Percentiles rank a stretch among this genome's conserved stretches.
Evolutionary conservation across 2,329 filamentous ascomycete genomes (phyloP).

Genomic region (Zalaria obscura): DNA sequence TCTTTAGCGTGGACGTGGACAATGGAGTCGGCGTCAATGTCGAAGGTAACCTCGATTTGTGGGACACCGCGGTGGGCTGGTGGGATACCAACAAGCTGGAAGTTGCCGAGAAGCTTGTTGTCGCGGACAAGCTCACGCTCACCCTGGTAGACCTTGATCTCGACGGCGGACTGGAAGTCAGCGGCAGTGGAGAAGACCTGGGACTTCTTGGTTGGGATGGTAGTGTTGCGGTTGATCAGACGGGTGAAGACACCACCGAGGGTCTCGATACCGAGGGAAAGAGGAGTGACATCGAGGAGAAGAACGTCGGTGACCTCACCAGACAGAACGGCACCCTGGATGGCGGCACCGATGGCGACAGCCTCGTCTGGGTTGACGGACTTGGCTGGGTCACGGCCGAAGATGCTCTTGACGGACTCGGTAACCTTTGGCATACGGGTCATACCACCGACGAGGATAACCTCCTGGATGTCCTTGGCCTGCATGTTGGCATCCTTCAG

Average conservation of each 20-base stretch:
- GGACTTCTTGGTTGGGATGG: conserved; percentile 98
- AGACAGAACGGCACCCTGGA: conserved; percentile 91
- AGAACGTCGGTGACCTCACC: conserved; percentile 95
- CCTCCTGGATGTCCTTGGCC: conserved; percentile 90
- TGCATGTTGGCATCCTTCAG: conserved; percentile 87
- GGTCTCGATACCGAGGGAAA: conserved; percentile 97
- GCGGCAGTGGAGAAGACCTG: conserved; percentile 95
- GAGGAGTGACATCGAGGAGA: conserved; percentile 86
- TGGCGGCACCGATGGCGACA: conserved; percentile 91
- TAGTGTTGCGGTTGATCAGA: conserved; percentile 97
- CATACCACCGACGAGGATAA: conserved; percentile 97
- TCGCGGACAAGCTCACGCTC: conserved; percentile 97
- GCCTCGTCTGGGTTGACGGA: conserved; percentile 98
- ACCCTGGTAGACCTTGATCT: conserved; percentile 99
- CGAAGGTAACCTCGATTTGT: conserved; percentile 95
- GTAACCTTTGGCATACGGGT: conserved; percentile 98
- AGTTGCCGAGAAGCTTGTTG: conserved; percentile 98
- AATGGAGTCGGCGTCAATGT: conserved; percentile 96
- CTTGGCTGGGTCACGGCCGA: conserved; percentile 92
- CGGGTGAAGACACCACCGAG: conserved; percentile 96
- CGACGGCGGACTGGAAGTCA: conserved; percentile 95
- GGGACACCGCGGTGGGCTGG: conserved; percentile 93
- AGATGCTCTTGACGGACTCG: conserved; percentile 92
- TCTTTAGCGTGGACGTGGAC: conserved; percentile 97
- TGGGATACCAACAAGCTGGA: conserved; percentile 95